phyloP scores from a whole-genome alignment of 768 basidiomycete genomes.

The Flagelloscypha sp. region DNA sequence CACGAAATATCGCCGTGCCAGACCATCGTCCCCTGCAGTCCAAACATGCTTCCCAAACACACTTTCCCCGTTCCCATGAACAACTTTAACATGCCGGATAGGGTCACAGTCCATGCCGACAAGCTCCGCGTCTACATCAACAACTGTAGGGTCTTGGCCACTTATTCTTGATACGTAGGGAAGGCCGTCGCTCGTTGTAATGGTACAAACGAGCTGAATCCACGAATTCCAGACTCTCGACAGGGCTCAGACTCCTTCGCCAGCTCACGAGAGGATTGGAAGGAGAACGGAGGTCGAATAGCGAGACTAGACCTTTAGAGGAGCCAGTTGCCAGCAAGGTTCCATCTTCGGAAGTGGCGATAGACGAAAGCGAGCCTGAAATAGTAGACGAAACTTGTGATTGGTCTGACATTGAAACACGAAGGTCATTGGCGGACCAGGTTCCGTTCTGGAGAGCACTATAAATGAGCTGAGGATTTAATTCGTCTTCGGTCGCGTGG shows the following conservation, averaged over 20 bases:
- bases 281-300: conserved; percentile 49
- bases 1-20: conserved; percentile 40
- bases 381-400: conserved; percentile 22
- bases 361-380: conserved; percentile 31
- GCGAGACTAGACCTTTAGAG: conserved; percentile 39
- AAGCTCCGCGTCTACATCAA: conserved; percentile 37
- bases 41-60: too few relatives aligned
- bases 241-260: conserved; percentile 5
- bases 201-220: too few relatives aligned
- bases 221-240: conserved; percentile 33
- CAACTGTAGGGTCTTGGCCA: conserved; percentile 29
- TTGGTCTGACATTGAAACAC: conserved; percentile 11
- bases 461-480: conserved; percentile 39
- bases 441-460: conserved; percentile 48
- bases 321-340: conserved; percentile 55
- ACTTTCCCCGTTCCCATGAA: conserved; percentile 18
- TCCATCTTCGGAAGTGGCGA: conserved; percentile 32
- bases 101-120: conserved; percentile 57
- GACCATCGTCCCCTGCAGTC: conserved; percentile 57
- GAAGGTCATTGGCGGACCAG: conserved; percentile 50
- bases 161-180: conserved; percentile 43
- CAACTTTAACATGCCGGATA: conserved; percentile 34
- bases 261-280: conserved; percentile 32
- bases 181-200: conserved; percentile 52
- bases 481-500: conserved; percentile 40